These are phyloP conservation scores for Phyllosticta citribraziliensis DNA, from an alignment of 2,329 filamentous ascomycete species.

Conservation along the genomic window DNA sequence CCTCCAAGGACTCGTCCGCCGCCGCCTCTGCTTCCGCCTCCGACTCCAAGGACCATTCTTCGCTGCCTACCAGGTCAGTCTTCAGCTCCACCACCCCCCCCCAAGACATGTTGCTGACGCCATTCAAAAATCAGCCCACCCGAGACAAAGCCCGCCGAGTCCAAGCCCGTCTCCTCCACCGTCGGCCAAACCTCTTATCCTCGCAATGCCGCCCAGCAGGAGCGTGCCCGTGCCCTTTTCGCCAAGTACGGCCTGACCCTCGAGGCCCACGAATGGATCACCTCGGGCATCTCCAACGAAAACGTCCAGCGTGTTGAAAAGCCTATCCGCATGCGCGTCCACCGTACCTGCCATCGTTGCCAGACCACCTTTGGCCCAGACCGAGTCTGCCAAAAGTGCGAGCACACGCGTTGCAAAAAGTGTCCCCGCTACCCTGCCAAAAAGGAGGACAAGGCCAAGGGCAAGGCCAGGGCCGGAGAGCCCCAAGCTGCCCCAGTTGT, in stretches of 20 bases:
- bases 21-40: neutral
- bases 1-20: slow-evolving; percentile 11
- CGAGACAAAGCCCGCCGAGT: slow-evolving; percentile 4
- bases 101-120: slow-evolving; percentile 4
- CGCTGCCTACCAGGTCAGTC: slow-evolving; percentile 8
- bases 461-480: slow-evolving; percentile 25
- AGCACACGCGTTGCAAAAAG: slow-evolving; percentile 70
- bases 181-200: slow-evolving; percentile 9
- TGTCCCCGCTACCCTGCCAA: slow-evolving; percentile 67
- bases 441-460: slow-evolving; percentile 34
- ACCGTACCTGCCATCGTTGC: slow-evolving; percentile 74
- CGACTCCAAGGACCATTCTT: neutral
- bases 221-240: slow-evolving; percentile 31
- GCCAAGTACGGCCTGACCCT: slow-evolving; percentile 34
- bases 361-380: slow-evolving; percentile 61
- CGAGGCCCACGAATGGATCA: slow-evolving; percentile 29
- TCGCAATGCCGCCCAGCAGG: slow-evolving; percentile 25
- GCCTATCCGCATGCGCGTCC: slow-evolving; percentile 67
- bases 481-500: neutral
- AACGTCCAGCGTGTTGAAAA: slow-evolving; percentile 54
- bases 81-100: neutral
- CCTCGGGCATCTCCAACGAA: slow-evolving; percentile 17
- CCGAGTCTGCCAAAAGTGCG: slow-evolving; percentile 66
- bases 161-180: slow-evolving; percentile 11
- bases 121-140: neutral